Evolutionary conservation across 306 rosid genomes (phyloP).

Genomic region (Hippophae gyantsensis): DNA sequence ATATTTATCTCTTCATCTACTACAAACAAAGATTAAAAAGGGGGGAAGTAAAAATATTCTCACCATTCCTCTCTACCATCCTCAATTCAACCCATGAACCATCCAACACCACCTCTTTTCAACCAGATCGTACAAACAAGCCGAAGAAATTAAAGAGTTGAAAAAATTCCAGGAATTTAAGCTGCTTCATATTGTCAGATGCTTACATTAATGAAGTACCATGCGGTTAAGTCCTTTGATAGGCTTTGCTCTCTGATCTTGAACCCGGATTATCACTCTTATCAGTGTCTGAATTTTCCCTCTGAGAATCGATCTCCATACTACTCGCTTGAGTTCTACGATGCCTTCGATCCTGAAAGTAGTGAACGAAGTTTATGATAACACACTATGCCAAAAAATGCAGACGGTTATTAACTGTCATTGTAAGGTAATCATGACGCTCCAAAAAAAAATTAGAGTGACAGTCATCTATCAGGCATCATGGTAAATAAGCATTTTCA

Average conservation of each 20-base stretch:
- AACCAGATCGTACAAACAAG: conserved; percentile 24
- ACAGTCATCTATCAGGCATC: too few species aligned
- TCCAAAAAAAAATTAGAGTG: too few species aligned
- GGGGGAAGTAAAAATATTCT: background rate
- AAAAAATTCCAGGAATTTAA: conserved; percentile 19
- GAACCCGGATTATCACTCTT: conserved; percentile 55
- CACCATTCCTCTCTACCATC: conserved; percentile 2
- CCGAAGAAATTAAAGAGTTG: conserved; percentile 34
- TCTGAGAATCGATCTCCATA: conserved; percentile 68
- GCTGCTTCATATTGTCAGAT: conserved; percentile 25
- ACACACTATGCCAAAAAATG: too few species aligned
- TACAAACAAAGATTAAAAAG: conserved; percentile 10
- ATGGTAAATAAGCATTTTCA: too few species aligned
- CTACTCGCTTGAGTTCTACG: conserved; percentile 56
- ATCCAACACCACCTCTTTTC: conserved; percentile 20
- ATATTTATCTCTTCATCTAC: conserved; percentile 38
- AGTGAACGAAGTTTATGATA: background rate
- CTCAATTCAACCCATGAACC: conserved; percentile 12
- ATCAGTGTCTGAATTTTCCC: conserved; percentile 67
- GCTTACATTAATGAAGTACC: conserved; percentile 7
- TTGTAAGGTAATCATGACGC: too few species aligned
- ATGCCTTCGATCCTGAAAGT: conserved; percentile 70
- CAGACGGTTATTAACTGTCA: too few species aligned
- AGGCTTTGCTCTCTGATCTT: conserved; percentile 47
- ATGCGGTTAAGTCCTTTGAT: conserved; percentile 26